Evolutionary conservation across 2,329 filamentous ascomycete species (phyloP).

Genomic region (Aspergillus terreus): DNA sequence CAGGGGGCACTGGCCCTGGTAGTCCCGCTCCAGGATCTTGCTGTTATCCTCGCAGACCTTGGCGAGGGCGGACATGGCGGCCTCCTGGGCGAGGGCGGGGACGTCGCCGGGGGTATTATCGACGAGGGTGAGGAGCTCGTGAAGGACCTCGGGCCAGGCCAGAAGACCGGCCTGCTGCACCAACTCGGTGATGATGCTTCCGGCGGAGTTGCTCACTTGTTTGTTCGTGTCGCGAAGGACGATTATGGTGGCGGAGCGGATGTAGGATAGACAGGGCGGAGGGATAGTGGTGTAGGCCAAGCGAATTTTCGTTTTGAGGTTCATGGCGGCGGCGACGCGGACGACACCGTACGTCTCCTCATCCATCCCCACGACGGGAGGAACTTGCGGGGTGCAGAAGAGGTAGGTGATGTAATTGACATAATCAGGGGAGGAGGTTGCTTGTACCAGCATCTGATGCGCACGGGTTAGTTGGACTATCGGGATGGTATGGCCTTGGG

Average conservation of each 20-base stretch:
- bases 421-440: conserved; percentile 83
- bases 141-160: conserved; percentile 85
- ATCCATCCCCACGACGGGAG: conserved; percentile 56
- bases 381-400: conserved; percentile 65
- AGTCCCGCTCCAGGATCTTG: conserved; percentile 78
- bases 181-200: conserved; percentile 91
- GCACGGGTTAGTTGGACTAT: background rate
- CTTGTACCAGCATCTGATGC: conserved; percentile 82
- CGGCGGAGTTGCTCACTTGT: conserved; percentile 83
- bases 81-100: conserved; percentile 74
- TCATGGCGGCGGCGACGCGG: conserved; percentile 82
- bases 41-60: conserved; percentile 98
- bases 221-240: conserved; percentile 76
- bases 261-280: conserved; percentile 67
- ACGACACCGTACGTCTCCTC: conserved; percentile 66
- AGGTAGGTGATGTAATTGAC: conserved; percentile 96
- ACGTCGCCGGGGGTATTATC: conserved; percentile 67
- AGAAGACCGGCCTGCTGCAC: conserved; percentile 79
- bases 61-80: conserved; percentile 84
- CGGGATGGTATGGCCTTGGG: background rate
- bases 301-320: conserved; percentile 92
- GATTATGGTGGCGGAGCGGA: conserved; percentile 73
- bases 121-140: conserved; percentile 75
- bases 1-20: conserved; percentile 82
- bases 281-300: conserved; percentile 71